phyloP scores from a whole-genome alignment of 768 basidiomycete species.

The Chiua virens region DNA sequence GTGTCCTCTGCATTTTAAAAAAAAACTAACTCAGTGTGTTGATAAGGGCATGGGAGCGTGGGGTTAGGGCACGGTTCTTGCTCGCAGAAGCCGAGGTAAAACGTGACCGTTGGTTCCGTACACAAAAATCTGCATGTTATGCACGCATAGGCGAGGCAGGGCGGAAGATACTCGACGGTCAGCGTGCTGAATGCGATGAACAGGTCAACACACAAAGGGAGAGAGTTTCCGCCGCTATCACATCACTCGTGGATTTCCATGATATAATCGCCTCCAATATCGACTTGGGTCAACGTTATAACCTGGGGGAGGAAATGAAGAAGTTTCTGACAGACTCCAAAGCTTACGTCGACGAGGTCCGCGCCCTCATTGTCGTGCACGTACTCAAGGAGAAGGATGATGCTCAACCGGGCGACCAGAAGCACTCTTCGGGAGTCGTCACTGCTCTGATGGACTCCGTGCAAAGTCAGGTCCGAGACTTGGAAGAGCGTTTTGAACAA shows the following conservation, averaged over 20 bases:
- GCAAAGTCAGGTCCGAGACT: conserved; percentile 16
- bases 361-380: conserved; percentile 22
- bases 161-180: conserved; percentile 27
- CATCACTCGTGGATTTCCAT: conserved; percentile 22
- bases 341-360: conserved; percentile 24
- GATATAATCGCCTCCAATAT: conserved; percentile 21
- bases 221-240: conserved; percentile 25
- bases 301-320: conserved; percentile 18
- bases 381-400: conserved; percentile 17
- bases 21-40: conserved; percentile 2
- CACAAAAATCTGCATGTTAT: conserved; percentile 31
- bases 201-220: conserved; percentile 22
- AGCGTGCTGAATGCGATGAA: conserved; percentile 29
- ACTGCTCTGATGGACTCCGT: conserved; percentile 7
- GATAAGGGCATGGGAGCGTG: conserved; percentile 30
- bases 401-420: not conserved
- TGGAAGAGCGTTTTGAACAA: conserved; percentile 33
- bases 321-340: conserved; percentile 27
- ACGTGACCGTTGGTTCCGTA: conserved; percentile 29
- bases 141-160: conserved; percentile 32
- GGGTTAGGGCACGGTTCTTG: conserved; percentile 25
- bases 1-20: not conserved
- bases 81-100: conserved; percentile 30
- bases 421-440: not conserved
- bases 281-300: conserved; percentile 29